These are phyloP conservation scores for Cenococcum geophilum DNA, from an alignment of 495 filamentous ascomycete species.

Conservation along the genomic window DNA sequence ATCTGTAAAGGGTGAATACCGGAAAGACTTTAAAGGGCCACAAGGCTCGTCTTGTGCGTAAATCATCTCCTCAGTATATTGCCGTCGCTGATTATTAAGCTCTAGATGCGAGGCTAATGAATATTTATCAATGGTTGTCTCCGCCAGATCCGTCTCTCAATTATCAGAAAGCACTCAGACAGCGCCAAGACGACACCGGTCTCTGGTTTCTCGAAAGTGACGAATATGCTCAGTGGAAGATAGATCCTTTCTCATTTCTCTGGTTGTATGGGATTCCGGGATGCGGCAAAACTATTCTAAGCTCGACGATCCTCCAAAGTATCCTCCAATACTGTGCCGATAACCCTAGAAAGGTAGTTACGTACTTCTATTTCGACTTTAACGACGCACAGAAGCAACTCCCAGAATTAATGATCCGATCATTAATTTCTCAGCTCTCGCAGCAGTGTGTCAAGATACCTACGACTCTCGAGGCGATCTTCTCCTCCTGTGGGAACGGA, in stretches of 20 bases:
- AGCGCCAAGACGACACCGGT: constrained; percentile 19
- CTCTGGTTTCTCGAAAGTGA: constrained; percentile 22
- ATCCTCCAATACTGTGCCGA: constrained; percentile 1
- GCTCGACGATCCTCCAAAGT: constrained; percentile 12
- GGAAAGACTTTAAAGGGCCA: not conserved
- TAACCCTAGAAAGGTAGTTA: constrained; percentile 8
- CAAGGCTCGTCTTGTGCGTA: not conserved
- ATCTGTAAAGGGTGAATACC: too few relatives aligned
- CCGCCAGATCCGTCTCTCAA: constrained; percentile 19
- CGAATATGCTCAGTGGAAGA: constrained; percentile 13
- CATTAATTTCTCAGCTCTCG: constrained; percentile 24
- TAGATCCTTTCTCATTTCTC: constrained; percentile 1
- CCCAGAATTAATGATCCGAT: constrained; percentile 6
- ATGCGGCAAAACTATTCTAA: constrained; percentile 15
- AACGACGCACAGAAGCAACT: constrained; percentile 16
- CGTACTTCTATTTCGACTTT: constrained; percentile 29
- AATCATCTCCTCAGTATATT: not conserved
- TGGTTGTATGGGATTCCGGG: constrained; percentile 18
- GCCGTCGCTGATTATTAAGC: not conserved
- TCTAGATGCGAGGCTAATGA: constrained; percentile 8
- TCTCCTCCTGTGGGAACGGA: constrained; percentile 10
- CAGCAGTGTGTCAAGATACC: constrained; percentile 10
- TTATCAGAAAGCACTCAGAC: constrained; percentile 18
- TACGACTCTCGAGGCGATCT: constrained; percentile 11
- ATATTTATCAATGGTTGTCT: constrained; percentile 19